Evolutionary conservation across 164 flowering plant genomes (phyloP).

Genomic region (Magnolia kwangsiensis): DNA sequence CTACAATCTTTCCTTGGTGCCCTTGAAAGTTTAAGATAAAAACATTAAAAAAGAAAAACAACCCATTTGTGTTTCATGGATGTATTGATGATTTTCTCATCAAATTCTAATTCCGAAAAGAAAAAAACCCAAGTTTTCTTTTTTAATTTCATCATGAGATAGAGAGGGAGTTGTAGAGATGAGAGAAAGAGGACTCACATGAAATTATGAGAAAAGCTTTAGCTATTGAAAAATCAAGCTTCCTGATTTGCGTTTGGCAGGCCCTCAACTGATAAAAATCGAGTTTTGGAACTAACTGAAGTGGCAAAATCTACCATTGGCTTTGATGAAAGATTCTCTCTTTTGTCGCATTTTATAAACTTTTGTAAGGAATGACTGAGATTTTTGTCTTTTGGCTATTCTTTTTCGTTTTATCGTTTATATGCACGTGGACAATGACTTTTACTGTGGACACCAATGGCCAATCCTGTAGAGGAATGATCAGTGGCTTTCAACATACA

Average conservation of each 20-base stretch:
- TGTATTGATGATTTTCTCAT: not conserved
- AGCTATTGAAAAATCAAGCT: not conserved
- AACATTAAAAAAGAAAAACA: not conserved
- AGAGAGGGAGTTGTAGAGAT: not conserved
- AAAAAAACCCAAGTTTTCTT: not conserved
- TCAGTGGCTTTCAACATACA: not conserved
- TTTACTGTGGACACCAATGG: slow-evolving; percentile 3
- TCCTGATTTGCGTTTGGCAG: not conserved
- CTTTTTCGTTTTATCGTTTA: not conserved
- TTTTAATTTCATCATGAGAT: not conserved
- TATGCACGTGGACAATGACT: slow-evolving; percentile 10
- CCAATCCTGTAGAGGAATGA: not conserved
- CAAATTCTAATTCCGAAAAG: not conserved
- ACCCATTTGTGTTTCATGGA: not conserved
- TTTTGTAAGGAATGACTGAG: not conserved
- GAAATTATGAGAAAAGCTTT: not conserved
- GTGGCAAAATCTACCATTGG: not conserved
- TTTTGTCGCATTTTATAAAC: slow-evolving; percentile 13
- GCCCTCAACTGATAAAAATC: not conserved
- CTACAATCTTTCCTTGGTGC: not conserved
- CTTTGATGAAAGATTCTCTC: slow-evolving; percentile 6
- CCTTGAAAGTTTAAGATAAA: not conserved
- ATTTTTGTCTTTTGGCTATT: not conserved
- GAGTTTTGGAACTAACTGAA: no score
- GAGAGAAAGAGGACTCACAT: slow-evolving; percentile 2